Percentiles rank a stretch among this genome's conserved stretches.
These are phyloP conservation scores for Hypoxylon sp. DNA, from an alignment of 2,329 filamentous ascomycete species.

Conservation along the genomic window DNA sequence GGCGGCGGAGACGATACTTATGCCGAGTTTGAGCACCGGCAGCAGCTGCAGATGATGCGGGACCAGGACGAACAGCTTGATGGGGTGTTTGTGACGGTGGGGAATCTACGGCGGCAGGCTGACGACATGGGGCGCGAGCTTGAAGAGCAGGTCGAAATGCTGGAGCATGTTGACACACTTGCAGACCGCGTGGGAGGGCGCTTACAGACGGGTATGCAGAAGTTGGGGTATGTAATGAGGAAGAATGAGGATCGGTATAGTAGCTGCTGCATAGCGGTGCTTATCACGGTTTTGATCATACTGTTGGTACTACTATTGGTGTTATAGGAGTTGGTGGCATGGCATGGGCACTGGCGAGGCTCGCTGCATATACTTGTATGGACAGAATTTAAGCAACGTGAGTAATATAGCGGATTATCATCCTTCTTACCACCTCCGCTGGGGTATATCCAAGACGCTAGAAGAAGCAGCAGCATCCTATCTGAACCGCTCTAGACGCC, in stretches of 20 bases:
- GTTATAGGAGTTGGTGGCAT: slow-evolving; percentile 59
- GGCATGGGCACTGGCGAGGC: slow-evolving; percentile 1
- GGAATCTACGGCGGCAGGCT: slow-evolving; percentile 89
- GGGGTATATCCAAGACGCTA: slow-evolving; percentile 41
- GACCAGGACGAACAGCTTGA: slow-evolving; percentile 96
- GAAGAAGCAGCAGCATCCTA: slow-evolving; percentile 24
- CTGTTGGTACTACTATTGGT: slow-evolving; percentile 84
- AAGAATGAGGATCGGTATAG: slow-evolving; percentile 91
- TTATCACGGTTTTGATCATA: slow-evolving; percentile 91
- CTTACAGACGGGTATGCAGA: slow-evolving; percentile 87
- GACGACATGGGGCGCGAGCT: slow-evolving; percentile 96
- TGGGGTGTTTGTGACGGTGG: slow-evolving; percentile 92
- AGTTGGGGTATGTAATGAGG: slow-evolving; percentile 85
- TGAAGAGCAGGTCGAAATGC: slow-evolving; percentile 92
- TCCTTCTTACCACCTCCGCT: slow-evolving; percentile 21
- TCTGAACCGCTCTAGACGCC: slow-evolving; percentile 42
- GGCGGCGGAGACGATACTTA: slow-evolving; percentile 72
- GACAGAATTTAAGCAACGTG: slow-evolving; percentile 11
- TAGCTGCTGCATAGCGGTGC: slow-evolving; percentile 89
- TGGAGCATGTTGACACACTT: slow-evolving; percentile 86
- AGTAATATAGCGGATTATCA: slow-evolving; percentile 29
- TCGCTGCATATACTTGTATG: slow-evolving; percentile 28
- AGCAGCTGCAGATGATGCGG: slow-evolving; percentile 91
- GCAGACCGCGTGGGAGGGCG: slow-evolving; percentile 91
- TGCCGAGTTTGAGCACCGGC: slow-evolving; percentile 88